Evolutionary conservation across 805 yeast genomes (phyloP).

Genomic region (Lipomyces orientalis): DNA sequence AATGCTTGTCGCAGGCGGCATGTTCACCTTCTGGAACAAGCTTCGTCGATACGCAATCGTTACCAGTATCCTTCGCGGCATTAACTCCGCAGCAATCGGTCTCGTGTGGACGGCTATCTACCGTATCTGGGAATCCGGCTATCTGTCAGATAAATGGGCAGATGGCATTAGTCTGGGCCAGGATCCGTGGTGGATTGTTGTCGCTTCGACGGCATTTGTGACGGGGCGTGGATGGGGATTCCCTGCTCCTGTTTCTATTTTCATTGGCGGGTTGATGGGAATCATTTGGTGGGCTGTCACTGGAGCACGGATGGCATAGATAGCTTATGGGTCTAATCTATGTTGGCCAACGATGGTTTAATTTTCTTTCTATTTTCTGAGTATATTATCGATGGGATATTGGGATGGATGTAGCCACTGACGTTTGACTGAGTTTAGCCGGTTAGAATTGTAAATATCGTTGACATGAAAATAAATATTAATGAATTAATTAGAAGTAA

Average conservation of each 20-base stretch:
- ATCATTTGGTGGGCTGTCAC: constrained; percentile 28
- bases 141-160: constrained; percentile 11
- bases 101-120: constrained; percentile 35
- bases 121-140: constrained; percentile 35
- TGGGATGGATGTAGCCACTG: too few relatives aligned
- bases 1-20: constrained; percentile 35
- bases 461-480: neutral
- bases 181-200: constrained; percentile 37
- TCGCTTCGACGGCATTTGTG: constrained; percentile 30
- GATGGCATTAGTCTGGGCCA: constrained; percentile 25
- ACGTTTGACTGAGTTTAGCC: too few relatives aligned
- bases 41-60: constrained; percentile 25
- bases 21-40: constrained; percentile 36
- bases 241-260: constrained; percentile 31
- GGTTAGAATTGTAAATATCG: neutral
- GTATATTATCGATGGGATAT: neutral
- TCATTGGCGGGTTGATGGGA: constrained; percentile 34
- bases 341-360: neutral
- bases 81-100: constrained; percentile 33
- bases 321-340: neutral
- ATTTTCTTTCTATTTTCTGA: neutral
- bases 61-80: constrained; percentile 29
- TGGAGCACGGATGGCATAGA: neutral
- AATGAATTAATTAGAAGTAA: too few relatives aligned
- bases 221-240: constrained; percentile 19